phyloP scores from a whole-genome alignment of 305 asterid species.

The Fraxinus baroniana region DNA sequence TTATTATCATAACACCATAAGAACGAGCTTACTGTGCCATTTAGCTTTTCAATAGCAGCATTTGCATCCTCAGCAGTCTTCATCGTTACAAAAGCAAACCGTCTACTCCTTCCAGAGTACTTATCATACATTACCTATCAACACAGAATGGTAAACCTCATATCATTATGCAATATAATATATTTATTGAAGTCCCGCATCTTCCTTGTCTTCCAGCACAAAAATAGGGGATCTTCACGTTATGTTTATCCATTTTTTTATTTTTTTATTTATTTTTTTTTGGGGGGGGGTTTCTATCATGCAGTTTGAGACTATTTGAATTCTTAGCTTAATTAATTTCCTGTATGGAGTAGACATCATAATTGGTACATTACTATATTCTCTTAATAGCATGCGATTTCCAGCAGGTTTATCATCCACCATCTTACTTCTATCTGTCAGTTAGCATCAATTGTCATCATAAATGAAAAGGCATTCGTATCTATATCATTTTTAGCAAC shows the following conservation, averaged over 20 bases:
- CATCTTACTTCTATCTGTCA: background rate
- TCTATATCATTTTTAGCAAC: background rate
- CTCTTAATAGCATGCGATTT: background rate
- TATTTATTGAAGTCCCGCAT: background rate
- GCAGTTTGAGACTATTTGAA: background rate
- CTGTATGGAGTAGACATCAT: background rate
- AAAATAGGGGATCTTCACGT: background rate
- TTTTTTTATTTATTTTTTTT: background rate
- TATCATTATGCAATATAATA: background rate
- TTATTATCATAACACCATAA: background rate
- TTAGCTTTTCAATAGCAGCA: slow-evolving; percentile 67
- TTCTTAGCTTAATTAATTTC: background rate
- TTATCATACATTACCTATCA: slow-evolving; percentile 85
- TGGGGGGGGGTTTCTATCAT: background rate
- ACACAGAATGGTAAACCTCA: slow-evolving; percentile 2
- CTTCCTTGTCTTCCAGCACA: background rate
- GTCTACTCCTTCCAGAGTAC: slow-evolving; percentile 80
- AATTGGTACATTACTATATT: background rate
- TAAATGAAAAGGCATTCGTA: background rate
- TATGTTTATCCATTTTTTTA: background rate
- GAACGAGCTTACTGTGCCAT: slow-evolving; percentile 62
- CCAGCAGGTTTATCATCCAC: background rate
- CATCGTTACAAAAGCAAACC: slow-evolving; percentile 89
- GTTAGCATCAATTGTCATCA: background rate
- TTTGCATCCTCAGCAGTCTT: slow-evolving; percentile 72